Evolutionary conservation across 768 basidiomycete genomes (phyloP), one percentile per base, ranked within the genome.

Genomic region (Mrakia frigida): DNA sequence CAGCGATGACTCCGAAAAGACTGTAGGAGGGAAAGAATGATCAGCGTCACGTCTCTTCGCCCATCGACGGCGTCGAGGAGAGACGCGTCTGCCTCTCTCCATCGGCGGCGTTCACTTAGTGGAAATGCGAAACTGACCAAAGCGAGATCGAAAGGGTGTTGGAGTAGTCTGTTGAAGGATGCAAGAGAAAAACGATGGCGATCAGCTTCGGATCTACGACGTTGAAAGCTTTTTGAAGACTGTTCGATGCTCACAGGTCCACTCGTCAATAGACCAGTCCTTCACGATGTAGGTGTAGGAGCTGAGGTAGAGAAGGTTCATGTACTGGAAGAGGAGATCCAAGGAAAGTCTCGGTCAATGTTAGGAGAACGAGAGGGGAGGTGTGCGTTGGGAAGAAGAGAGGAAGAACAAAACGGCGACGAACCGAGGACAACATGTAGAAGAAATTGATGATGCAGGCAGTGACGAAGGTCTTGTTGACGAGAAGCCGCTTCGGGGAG

Each of bases 1-100:
- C 84, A 13, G 82, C 83, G 25, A 82, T 21, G 41, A 84, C 73
- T n/a, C 79, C 82, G 74, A 83, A 82, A 39, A 79, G 68, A 76
- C 83, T 83, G 21, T 81, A 79, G n/a, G 74, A 80, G 73, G 81
- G 80, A 9, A 79, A 75, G 21, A 77, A 28, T n/a, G 67, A 73
- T 78, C 65, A 56, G 35, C 2, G 31, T 53, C 35, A 37, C 23
- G n/a, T 50, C 14, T 4, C 25, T 25, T 31, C 14, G 10, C 33
- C 9, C n/a, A 14, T 69, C 37, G 39, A n/a, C 37, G 50, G 56
- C 14, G 2, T 5, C 35, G 16, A 41, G 7, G 21, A 68, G 18
- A 41, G 25, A 56, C 3, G n/a, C n/a, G n/a, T n/a, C n/a, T n/a
- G n/a, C n/a, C n/a, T n/a, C n/a, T n/a, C n/a, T n/a, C n/a, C n/a